Percentiles rank a stretch among this genome's conserved stretches.
These are phyloP conservation scores for Flueggea neowawraea DNA, from an alignment of 441 rosid species.

Conservation along the genomic window DNA sequence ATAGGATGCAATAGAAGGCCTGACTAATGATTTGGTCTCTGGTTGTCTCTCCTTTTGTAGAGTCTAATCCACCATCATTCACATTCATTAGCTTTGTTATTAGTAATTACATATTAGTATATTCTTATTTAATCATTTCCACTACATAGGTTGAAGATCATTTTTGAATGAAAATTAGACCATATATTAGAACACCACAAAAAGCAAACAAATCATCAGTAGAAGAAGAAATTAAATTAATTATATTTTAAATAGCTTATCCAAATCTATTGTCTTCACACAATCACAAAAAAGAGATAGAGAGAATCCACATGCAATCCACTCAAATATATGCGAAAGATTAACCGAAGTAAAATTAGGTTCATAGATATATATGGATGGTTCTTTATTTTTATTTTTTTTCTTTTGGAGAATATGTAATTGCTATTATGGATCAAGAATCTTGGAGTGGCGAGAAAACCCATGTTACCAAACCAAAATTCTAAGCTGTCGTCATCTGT, in stretches of 20 bases:
- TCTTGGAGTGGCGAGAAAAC: slow-evolving; percentile 44
- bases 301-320: slow-evolving; percentile 30
- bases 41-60: no score
- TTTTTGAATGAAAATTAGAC: slow-evolving; percentile 2
- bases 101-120: not conserved
- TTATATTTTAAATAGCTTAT: not conserved
- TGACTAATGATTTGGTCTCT: no score
- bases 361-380: no score
- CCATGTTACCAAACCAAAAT: slow-evolving; percentile 39
- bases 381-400: not conserved
- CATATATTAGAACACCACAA: not conserved
- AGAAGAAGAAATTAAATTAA: no score
- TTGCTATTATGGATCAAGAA: slow-evolving; percentile 22
- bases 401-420: not conserved
- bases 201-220: no score
- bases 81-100: no score
- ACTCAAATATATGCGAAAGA: slow-evolving; percentile 11
- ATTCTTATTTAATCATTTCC: not conserved
- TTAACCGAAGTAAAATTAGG: no score
- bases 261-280: not conserved
- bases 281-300: not conserved
- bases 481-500: slow-evolving; percentile 47
- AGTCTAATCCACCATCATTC: no score
- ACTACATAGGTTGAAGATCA: not conserved
- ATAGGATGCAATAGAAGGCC: no score